These are phyloP conservation scores for Akanthomyces dipterigenus DNA, from an alignment of 2,329 filamentous ascomycete species.

Conservation along the genomic window DNA sequence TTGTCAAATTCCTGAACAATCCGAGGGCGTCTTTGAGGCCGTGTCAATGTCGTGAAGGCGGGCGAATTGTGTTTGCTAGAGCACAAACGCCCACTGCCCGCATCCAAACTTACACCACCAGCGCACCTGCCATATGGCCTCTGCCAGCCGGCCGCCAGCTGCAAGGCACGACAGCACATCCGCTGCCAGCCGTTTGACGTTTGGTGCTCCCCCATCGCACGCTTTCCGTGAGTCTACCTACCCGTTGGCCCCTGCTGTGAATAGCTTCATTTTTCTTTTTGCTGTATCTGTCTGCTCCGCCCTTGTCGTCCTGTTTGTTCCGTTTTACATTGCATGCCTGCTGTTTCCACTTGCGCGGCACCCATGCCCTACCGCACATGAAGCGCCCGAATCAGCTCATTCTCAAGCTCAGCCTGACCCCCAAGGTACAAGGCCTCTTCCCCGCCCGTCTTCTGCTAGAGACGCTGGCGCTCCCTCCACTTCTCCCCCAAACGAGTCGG, in stretches of 20 bases:
- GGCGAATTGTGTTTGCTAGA: conserved; percentile 3
- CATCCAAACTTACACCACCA: neutral
- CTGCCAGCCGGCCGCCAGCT: conserved; percentile 10
- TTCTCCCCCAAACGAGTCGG: neutral
- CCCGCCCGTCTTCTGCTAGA: neutral
- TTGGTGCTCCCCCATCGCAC: conserved; percentile 1
- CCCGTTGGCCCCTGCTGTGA: neutral
- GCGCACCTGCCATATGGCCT: conserved; percentile 5
- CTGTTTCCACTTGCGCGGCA: conserved; percentile 1
- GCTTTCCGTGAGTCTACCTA: conserved; percentile 10
- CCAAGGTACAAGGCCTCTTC: too few species aligned
- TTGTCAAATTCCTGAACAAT: neutral
- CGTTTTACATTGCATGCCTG: neutral
- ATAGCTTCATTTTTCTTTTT: conserved; percentile 1
- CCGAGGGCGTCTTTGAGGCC: neutral
- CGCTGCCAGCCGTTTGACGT: conserved; percentile 2
- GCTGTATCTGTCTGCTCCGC: neutral
- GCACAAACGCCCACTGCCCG: neutral
- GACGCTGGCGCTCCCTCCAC: neutral
- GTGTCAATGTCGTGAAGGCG: conserved; percentile 4
- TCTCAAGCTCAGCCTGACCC: neutral
- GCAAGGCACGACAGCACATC: conserved; percentile 4
- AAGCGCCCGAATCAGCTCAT: neutral
- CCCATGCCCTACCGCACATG: neutral
- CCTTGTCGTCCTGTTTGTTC: neutral